Evolutionary conservation across 805 yeast species (phyloP), one percentile per base, ranked within the genome.

Genomic region (Metschnikowia hibisci): DNA sequence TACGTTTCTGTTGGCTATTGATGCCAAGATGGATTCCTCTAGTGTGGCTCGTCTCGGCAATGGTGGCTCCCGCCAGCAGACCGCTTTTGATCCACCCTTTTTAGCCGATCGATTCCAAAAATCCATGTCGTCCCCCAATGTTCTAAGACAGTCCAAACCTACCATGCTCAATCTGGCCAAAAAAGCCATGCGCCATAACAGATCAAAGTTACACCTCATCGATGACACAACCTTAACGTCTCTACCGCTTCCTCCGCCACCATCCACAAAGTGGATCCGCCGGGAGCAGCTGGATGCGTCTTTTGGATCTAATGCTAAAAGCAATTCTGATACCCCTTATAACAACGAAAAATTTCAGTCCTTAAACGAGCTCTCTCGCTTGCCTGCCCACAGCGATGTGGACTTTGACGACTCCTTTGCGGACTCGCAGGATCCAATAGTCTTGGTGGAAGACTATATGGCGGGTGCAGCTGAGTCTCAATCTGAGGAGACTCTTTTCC

Each of bases 381-480:
- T 29, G 11, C 34, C 35, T 14, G 15, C 41, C 12, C 22, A 33
- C 20, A 41, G 39, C 28, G 44, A 43, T 14, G 25, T 36, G 28
- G 41, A 31, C 34, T 15, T 34, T 4, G 55, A 50, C 26, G 55
- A 52, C 6, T 48, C 49, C 12, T 34, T 50, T 25, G 62, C 54
- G 6, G 65, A 60, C 16, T 50, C 49, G 11, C 63, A 65, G 29
- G 71, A 66, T 36, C 74, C 68, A 8, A 69, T 66, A 12, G 78
- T 79, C 1, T 57, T 80, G 14, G 73, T 80, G 8, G 85, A 80
- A 51, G 85, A 80, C 52, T 80, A 80, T 54, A 66, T 80, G 48
- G 27, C 53, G 14, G 46, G 44, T 10, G 51, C 61, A 6, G 34
- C 40, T 3, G 54, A 43, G 15, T 9, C 31, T 2, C 41, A 34